These are phyloP conservation scores for Auricularia cornea DNA, from an alignment of 768 basidiomycete species.

Conservation along the genomic window DNA sequence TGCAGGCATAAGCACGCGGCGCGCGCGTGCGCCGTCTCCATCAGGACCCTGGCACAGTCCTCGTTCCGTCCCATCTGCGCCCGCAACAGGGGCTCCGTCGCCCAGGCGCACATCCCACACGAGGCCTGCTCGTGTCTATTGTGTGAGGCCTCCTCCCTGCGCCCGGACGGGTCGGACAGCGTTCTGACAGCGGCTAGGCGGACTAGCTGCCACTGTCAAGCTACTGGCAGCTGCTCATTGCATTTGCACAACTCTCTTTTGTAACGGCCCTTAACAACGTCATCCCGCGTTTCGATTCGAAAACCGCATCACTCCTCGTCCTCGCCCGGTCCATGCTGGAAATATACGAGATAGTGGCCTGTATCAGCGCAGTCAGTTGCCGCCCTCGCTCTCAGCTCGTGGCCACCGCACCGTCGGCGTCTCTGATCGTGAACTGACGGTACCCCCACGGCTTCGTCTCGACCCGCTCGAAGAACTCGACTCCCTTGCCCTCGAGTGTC, in stretches of 20 bases:
- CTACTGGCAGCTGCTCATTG: no score
- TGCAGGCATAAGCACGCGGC: no score
- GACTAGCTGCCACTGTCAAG: background rate
- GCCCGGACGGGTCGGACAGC: background rate
- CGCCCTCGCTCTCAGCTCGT: background rate
- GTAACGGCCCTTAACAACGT: background rate
- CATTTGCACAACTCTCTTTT: background rate
- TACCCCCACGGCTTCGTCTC: background rate
- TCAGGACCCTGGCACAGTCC: no score
- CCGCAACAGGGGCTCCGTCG: no score
- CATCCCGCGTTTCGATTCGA: background rate
- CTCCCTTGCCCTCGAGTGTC: background rate
- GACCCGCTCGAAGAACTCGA: background rate
- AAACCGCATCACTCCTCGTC: no score
- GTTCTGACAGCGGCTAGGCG: background rate
- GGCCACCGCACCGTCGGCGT: background rate
- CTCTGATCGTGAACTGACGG: background rate
- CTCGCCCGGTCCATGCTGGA: background rate
- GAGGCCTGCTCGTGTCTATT: no score
- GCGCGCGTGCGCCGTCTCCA: no score
- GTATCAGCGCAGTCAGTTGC: background rate
- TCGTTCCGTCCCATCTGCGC: no score
- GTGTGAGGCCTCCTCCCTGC: background rate
- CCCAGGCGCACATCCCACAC: no score
- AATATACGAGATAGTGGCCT: background rate